Evolutionary conservation across 1,284 basidiomycete genomes (phyloP), one percentile per base, ranked within the genome.

Genomic region (Ceratorhiza oryzae-sativae): DNA sequence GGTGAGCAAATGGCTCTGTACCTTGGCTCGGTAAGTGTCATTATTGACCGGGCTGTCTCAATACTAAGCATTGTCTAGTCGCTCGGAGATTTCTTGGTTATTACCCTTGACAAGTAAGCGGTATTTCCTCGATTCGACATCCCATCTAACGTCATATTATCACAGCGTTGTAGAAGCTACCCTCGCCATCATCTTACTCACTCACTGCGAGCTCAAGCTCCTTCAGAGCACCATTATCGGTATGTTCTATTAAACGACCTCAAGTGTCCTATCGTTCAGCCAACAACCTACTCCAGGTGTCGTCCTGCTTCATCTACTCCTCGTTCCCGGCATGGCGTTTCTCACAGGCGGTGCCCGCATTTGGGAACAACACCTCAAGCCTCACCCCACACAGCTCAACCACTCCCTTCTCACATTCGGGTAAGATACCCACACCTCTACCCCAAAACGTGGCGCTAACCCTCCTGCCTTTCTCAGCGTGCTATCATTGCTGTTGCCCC

Each of bases 1-100:
- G 88, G 86, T 39, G 87, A 88, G 76, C 86, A 89, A 76, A 85
- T 89, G 84, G 80, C 83, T 4, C 80, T 84, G 41, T 89, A 88
- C 77, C 71, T 70, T 25, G 67, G 67, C 9, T 23, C 67, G 4
- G 67, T 70, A 18, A 48, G 53, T 65, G 6, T 9, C n/a, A 34
- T 3, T 9, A 12, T n/a, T 20, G 1, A 32, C 18, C 30, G n/a
- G 20, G 20, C 23, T n/a, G 25, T 18, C 13, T 15, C 30, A 12
- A 27, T 55, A 46, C 41, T 53, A 36, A 56, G 49, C 6, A 12
- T 34, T 36, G 20, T 53, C 8, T 72, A 75, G 73, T 84, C 86
- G 71, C 77, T 88, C 2, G 87, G 88, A 25, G 87, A 89, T 76
- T 78, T 90, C 9, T 77, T 88, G 27, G 80, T 84, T 15, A 82